Evolutionary conservation across 2,329 filamentous ascomycete genomes (phyloP).

Genomic region (Bimuria novae-zelandiae): DNA sequence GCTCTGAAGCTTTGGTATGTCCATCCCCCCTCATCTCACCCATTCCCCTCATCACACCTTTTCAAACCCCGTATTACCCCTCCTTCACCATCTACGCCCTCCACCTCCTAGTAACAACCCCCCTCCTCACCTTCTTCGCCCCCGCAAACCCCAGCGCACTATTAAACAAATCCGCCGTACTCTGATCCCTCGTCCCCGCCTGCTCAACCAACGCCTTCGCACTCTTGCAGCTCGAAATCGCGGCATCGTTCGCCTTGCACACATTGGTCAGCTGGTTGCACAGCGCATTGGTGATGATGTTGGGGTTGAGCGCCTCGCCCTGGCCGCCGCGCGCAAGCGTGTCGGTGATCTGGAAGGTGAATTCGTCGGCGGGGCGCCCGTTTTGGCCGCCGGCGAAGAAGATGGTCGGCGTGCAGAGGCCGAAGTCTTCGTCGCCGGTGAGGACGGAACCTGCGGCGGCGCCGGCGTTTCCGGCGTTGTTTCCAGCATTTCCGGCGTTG

Average conservation of each 20-base stretch:
- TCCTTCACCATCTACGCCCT: constrained; percentile 2
- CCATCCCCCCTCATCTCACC: no score
- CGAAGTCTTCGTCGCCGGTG: constrained; percentile 40
- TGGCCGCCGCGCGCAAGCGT: constrained; percentile 64
- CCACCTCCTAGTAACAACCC: constrained; percentile 23
- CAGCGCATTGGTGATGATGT: constrained; percentile 75
- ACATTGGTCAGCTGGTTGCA: constrained; percentile 71
- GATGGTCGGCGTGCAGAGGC: constrained; percentile 56
- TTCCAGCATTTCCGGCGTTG: constrained; percentile 10
- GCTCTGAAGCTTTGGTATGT: no score
- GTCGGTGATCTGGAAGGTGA: constrained; percentile 71
- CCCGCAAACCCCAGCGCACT: constrained; percentile 44
- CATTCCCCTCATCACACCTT: no score
- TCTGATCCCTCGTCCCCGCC: constrained; percentile 46
- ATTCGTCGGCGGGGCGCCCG: constrained; percentile 60
- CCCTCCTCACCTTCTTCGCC: constrained; percentile 25
- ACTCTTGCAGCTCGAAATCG: constrained; percentile 57
- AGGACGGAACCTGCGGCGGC: constrained; percentile 12
- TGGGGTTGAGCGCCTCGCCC: constrained; percentile 70
- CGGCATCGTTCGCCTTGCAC: constrained; percentile 65
- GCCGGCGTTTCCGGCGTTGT: constrained; percentile 13
- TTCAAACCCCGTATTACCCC: no score
- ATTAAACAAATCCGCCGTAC: constrained; percentile 50
- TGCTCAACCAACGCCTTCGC: constrained; percentile 60
- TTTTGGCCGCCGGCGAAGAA: constrained; percentile 61